Base-by-base conservation (phyloP, 2,329 filamentous ascomycete genomes). In the Stemphylium lycopersici region DNA sequence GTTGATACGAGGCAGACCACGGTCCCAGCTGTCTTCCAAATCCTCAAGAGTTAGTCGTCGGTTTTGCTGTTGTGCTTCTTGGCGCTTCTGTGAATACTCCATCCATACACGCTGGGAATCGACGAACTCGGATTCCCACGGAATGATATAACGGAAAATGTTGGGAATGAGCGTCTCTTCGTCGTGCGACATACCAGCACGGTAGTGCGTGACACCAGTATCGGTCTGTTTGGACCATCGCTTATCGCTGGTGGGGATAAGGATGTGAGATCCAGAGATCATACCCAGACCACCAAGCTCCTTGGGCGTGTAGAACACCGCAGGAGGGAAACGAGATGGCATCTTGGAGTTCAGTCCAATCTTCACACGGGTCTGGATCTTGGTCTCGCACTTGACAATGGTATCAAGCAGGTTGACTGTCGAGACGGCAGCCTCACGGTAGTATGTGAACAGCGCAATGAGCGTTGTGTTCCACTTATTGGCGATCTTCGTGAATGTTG, bases 381-480 rank as follows among this genome's bases (percentile, higher is more conserved):
- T 99, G 12, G 96, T 99, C 78, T 99, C 95, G 66, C 95, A 99
- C 79, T 99, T 99, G 74, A 99, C 95, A 66, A 99, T 99, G 0
- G 93, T 97, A 72, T 99, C 95, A 3, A 99, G 84, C 4, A 99
- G 82, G 58, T 91, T 90, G 56, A 98, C 91, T 0, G 96, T 99
- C 0, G 93, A 96, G 1, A 98, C 93, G 13, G 95, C 95, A 42
- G 95, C 95, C 74, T 99, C 95, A 74, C 95, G 91, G 73, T 99
- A 99, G 77, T 99, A 99, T 0, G 95, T 98, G 79, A 99, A 99
- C 22, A 99, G 84, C 0, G 95, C 93, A 69, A 99, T 99, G 63
- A 99, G 78, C 1, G 91, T 95, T 0, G 95, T 99, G 77, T 99
- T 99, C 95, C 96, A 99, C 79, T 99, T 99, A 79, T 99, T 99